These are phyloP conservation scores for Diplotaxis tenuifolia DNA, from an alignment of 345 rosid species.

Conservation along the genomic window DNA sequence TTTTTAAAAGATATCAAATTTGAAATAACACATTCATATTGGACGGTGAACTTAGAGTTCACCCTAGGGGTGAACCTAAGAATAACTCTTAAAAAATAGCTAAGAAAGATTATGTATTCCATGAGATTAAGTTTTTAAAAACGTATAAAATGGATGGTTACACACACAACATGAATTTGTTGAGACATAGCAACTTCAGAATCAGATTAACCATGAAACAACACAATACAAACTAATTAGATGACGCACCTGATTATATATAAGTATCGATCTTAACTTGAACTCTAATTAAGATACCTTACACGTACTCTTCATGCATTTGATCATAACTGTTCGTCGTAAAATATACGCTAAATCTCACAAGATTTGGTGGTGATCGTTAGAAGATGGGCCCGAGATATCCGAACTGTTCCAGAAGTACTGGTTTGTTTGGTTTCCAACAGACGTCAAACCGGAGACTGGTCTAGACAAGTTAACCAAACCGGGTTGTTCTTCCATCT, in stretches of 20 bases:
- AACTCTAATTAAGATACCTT: conserved; percentile 19
- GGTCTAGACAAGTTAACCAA: conserved; percentile 44
- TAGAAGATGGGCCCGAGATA: conserved; percentile 33
- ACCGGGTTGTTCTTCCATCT: conserved; percentile 50
- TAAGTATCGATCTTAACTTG: not conserved
- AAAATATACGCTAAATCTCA: conserved; percentile 22
- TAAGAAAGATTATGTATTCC: not conserved
- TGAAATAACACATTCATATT: too few species aligned
- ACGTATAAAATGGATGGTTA: conserved; percentile 16
- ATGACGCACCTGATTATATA: conserved; percentile 5
- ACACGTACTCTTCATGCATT: conserved; percentile 21
- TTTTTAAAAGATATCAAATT: too few species aligned
- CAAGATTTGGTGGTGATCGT: conserved; percentile 30
- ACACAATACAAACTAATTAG: conserved; percentile 22
- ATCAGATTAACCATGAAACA: conserved; percentile 23
- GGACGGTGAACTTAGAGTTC: too few species aligned
- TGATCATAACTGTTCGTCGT: conserved; percentile 15
- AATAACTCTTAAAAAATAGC: too few species aligned
- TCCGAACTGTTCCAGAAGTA: conserved; percentile 39
- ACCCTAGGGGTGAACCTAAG: too few species aligned
- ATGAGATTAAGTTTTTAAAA: not conserved
- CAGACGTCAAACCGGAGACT: conserved; percentile 25
- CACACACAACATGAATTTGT: conserved; percentile 9
- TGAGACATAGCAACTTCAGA: conserved; percentile 12
- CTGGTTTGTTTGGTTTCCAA: conserved; percentile 41